Evolutionary conservation across 2,329 filamentous ascomycete genomes (phyloP).

Genomic region (Alternaria sp.): DNA sequence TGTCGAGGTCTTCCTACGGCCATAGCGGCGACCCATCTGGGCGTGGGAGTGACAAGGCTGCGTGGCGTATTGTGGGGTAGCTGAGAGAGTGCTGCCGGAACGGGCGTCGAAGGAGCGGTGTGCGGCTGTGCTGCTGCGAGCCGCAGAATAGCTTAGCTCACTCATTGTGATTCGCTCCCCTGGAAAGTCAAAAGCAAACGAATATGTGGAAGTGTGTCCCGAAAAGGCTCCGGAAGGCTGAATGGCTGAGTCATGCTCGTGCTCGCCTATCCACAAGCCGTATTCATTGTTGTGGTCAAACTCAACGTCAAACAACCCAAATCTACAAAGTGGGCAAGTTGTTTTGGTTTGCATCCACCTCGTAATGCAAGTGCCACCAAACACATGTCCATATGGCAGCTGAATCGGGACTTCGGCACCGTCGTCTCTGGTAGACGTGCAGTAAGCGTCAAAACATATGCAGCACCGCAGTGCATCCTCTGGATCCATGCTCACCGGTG

Average conservation of each 20-base stretch:
- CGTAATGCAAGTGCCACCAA: constrained; percentile 23
- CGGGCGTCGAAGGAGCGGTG: constrained; percentile 12
- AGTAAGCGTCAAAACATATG: constrained; percentile 25
- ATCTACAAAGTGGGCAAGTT: constrained; percentile 29
- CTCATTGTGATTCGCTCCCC: background rate
- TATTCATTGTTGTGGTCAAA: background rate
- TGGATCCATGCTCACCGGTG: constrained; percentile 10
- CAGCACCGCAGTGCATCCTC: constrained; percentile 17
- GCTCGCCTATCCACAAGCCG: constrained; percentile 1
- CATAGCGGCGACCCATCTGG: constrained; percentile 3
- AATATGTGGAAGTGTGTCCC: background rate
- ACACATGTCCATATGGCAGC: constrained; percentile 26
- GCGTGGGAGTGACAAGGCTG: constrained; percentile 1
- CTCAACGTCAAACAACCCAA: constrained; percentile 1
- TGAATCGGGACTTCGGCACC: constrained; percentile 20
- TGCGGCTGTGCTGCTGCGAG: constrained; percentile 12
- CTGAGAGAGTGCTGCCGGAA: constrained; percentile 3
- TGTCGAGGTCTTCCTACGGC: background rate
- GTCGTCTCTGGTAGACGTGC: constrained; percentile 1
- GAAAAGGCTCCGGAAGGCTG: background rate
- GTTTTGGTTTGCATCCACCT: constrained; percentile 18
- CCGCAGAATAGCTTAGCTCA: background rate
- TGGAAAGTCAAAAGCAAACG: background rate
- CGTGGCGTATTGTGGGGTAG: constrained; percentile 9
- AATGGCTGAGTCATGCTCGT: constrained; percentile 6